phyloP scores from a whole-genome alignment of 2,329 filamentous ascomycete species.

The Alternaria conjuncta region DNA sequence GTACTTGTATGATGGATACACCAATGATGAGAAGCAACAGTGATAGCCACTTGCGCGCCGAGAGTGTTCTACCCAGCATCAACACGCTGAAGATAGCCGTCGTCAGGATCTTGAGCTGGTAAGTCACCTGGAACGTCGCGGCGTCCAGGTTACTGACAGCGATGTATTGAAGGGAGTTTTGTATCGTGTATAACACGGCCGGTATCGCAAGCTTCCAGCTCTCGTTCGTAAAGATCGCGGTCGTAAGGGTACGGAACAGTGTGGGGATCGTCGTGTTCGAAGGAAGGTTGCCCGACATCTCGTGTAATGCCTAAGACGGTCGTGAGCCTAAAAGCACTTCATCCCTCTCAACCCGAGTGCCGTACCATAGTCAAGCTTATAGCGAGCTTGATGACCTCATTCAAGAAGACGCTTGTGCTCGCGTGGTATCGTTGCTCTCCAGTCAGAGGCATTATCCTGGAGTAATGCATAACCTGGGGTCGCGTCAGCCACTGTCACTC shows the following conservation, averaged over 20 bases:
- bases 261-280: constrained; percentile 81
- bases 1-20: constrained; percentile 84
- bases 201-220: constrained; percentile 95
- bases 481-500: constrained; percentile 12
- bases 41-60: constrained; percentile 77
- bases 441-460: constrained; percentile 84
- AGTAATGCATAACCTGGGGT: constrained; percentile 86
- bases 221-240: constrained; percentile 83
- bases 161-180: constrained; percentile 93
- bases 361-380: constrained; percentile 76
- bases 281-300: constrained; percentile 78
- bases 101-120: constrained; percentile 92
- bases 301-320: constrained; percentile 70
- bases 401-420: constrained; percentile 91
- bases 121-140: constrained; percentile 90
- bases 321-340: background rate
- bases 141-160: constrained; percentile 90
- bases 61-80: constrained; percentile 74
- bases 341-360: too few relatives aligned
- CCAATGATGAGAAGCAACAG: constrained; percentile 81
- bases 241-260: constrained; percentile 79
- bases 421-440: constrained; percentile 89
- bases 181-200: constrained; percentile 84
- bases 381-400: constrained; percentile 88
- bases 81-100: constrained; percentile 86